Conservation (phyloP, 163 green algal genomes). For the Coccomyxa subellipsoidea region DNA sequence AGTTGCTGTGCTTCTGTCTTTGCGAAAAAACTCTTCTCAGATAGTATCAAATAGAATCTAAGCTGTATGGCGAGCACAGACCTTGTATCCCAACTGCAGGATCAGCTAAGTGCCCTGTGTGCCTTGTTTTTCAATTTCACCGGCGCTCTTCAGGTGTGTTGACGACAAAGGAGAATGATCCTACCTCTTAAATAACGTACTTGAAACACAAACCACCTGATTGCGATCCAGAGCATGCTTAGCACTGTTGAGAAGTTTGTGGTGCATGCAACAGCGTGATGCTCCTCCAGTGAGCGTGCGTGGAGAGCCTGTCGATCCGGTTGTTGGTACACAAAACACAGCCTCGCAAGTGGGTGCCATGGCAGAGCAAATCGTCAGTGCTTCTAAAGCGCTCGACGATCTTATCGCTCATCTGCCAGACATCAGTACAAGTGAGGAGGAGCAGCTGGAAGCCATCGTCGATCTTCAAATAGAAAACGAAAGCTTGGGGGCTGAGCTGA, state of each 20-base stretch:
- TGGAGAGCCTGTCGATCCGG: neutral
- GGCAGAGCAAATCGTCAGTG: neutral
- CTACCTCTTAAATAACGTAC: too few species aligned
- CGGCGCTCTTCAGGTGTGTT: neutral
- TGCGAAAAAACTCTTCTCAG: too few species aligned
- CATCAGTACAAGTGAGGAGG: neutral
- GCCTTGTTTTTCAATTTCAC: neutral
- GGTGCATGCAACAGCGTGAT: constrained; percentile 11
- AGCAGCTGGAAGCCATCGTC: neutral
- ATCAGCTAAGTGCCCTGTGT: neutral
- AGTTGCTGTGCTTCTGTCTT: too few species aligned
- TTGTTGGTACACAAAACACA: neutral
- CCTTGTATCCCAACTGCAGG: neutral
- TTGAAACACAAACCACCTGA: too few species aligned
- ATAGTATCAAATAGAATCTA: neutral
- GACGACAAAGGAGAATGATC: neutral
- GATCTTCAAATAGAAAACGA: neutral
- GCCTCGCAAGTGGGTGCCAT: neutral
- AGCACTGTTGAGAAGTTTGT: too few species aligned
- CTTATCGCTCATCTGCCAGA: neutral
- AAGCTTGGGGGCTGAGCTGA: neutral
- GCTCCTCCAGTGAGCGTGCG: neutral
- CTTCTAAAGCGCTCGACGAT: neutral
- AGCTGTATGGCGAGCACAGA: neutral
- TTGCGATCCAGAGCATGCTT: too few species aligned